These are phyloP conservation scores for Entomortierella parvispora DNA, from an alignment of 192 early-diverging fungal genomes.

Conservation along the genomic window DNA sequence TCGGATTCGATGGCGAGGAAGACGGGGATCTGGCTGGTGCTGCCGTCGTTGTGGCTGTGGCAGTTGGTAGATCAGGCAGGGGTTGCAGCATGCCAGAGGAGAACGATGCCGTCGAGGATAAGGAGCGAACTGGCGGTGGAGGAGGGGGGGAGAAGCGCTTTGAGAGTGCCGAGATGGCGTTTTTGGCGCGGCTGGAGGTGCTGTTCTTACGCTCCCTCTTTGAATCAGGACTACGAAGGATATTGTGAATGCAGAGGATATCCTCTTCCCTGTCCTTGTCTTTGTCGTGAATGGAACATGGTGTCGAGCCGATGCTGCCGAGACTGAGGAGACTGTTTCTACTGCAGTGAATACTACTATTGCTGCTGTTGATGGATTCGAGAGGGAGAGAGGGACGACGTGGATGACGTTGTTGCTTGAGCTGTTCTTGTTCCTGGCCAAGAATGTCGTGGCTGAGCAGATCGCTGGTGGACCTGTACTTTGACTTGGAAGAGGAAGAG, in stretches of 20 bases:
- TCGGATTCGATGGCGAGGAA: too few species aligned
- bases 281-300: too few species aligned
- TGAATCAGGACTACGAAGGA: too few species aligned
- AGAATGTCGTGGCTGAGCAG: background rate
- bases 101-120: background rate
- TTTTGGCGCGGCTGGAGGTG: conserved; percentile 5
- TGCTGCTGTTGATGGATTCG: background rate
- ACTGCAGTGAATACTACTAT: conserved; percentile 1
- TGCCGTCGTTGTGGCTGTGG: background rate
- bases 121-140: conserved; percentile 12
- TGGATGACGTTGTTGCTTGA: background rate
- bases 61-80: too few species aligned
- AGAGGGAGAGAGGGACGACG: background rate
- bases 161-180: conserved; percentile 20
- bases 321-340: background rate
- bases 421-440: background rate
- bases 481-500: background rate
- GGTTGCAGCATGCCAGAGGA: background rate
- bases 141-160: conserved; percentile 28
- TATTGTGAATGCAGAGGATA: too few species aligned
- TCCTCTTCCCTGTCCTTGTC: too few species aligned
- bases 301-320: background rate
- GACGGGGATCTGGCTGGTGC: background rate
- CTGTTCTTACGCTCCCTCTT: too few species aligned
- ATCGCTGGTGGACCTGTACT: background rate